Evolutionary conservation across 2,329 filamentous ascomycete species (phyloP).

Genomic region (Ramularia endophylla): DNA sequence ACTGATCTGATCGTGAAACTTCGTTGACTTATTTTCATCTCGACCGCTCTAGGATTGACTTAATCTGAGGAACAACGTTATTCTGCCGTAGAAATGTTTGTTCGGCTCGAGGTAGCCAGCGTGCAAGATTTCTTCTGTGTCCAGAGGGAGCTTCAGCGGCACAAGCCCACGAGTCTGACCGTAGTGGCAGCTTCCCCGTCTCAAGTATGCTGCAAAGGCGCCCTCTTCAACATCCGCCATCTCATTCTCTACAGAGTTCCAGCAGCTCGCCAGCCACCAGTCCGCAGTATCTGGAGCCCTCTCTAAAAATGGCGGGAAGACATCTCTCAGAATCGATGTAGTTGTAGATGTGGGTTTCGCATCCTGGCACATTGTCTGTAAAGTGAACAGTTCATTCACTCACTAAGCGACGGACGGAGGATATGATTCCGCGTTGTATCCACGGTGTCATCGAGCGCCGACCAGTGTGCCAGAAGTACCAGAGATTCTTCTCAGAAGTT

Average conservation of each 20-base stretch:
- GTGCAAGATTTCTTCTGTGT: too few species aligned
- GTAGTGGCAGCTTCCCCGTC: conserved; percentile 26
- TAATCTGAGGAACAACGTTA: too few species aligned
- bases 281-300: conserved; percentile 16
- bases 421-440: conserved; percentile 35
- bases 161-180: conserved; percentile 14
- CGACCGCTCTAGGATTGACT: too few species aligned
- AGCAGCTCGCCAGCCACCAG: conserved; percentile 18
- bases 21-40: too few species aligned
- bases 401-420: conserved; percentile 35
- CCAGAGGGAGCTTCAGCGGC: too few species aligned
- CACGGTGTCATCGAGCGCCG: conserved; percentile 31
- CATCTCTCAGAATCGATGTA: conserved; percentile 32
- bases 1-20: too few species aligned
- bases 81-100: too few species aligned
- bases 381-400: conserved; percentile 40
- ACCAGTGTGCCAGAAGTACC: conserved; percentile 37
- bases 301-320: conserved; percentile 36
- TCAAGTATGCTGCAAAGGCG: conserved; percentile 26
- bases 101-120: too few species aligned
- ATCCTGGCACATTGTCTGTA: conserved; percentile 34
- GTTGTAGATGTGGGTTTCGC: conserved; percentile 35
- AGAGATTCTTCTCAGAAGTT: conserved; percentile 37
- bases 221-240: conserved; percentile 21
- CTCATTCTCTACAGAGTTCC: conserved; percentile 21